A percentile compares a stretch with the other conserved stretches of the same genome.
phyloP scores from a whole-genome alignment of 305 asterid genomes.

The Solanum hybrid region DNA sequence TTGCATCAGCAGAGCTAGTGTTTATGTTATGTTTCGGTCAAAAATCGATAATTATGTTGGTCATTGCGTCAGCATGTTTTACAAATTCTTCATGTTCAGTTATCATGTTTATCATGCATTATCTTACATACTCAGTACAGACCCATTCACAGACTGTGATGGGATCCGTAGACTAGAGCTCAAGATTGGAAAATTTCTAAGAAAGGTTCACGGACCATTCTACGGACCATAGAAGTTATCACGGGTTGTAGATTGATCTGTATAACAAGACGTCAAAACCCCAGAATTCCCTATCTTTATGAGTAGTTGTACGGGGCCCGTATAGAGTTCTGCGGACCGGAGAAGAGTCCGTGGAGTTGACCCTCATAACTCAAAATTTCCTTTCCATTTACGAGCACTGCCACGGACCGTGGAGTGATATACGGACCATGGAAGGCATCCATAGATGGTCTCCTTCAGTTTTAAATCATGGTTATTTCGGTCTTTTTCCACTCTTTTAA shows the following conservation, averaged over 20 bases:
- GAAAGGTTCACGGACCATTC: background rate
- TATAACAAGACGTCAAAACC: background rate
- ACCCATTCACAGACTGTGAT: background rate
- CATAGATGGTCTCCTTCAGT: background rate
- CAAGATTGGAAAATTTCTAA: background rate
- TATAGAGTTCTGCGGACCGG: background rate
- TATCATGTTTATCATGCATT: background rate
- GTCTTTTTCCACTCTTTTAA: background rate
- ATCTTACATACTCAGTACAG: background rate
- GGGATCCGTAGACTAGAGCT: background rate
- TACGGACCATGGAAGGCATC: background rate
- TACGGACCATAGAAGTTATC: background rate
- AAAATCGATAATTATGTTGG: background rate
- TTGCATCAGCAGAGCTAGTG: background rate
- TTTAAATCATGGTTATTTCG: background rate
- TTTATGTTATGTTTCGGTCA: background rate
- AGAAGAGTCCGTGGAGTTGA: background rate
- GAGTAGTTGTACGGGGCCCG: background rate
- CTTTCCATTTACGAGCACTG: background rate
- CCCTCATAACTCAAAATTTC: background rate
- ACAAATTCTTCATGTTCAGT: background rate
- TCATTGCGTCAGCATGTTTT: background rate
- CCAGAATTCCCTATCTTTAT: background rate
- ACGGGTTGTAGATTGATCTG: background rate
- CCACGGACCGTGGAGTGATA: background rate